A percentile compares a stretch with the other conserved stretches of the same genome.
Evolutionary conservation across 495 filamentous ascomycete genomes (phyloP).

Genomic region (Lasiosphaeria ovina): DNA sequence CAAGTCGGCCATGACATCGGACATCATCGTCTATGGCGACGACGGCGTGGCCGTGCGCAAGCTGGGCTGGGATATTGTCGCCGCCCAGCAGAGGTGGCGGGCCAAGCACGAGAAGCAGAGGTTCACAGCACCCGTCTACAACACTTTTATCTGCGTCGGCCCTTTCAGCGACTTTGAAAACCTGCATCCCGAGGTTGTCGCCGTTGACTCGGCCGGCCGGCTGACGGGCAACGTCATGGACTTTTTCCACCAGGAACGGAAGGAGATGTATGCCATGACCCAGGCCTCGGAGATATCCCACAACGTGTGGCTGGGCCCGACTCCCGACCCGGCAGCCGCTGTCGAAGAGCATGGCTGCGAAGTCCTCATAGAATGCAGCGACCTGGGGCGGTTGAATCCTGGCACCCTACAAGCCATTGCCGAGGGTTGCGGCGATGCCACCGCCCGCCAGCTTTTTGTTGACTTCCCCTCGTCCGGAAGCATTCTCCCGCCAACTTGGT

Average conservation of each 20-base stretch:
- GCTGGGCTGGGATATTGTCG: constrained; percentile 67
- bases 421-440: constrained; percentile 38
- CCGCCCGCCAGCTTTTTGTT: constrained; percentile 47
- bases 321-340: constrained; percentile 59
- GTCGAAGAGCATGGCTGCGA: constrained; percentile 56
- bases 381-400: constrained; percentile 68
- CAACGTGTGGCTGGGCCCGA: constrained; percentile 90
- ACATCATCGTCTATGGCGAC: constrained; percentile 89
- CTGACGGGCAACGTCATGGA: constrained; percentile 80
- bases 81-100: constrained; percentile 74
- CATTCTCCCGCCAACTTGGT: constrained; percentile 77
- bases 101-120: constrained; percentile 55
- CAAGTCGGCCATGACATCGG: constrained; percentile 83
- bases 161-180: constrained; percentile 73
- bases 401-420: constrained; percentile 49
- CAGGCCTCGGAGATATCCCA: constrained; percentile 78
- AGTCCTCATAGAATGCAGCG: constrained; percentile 80
- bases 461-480: constrained; percentile 94
- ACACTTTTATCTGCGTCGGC: constrained; percentile 74
- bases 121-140: constrained; percentile 62
- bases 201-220: constrained; percentile 69
- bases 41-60: constrained; percentile 60
- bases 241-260: constrained; percentile 84
- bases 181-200: constrained; percentile 65
- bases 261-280: constrained; percentile 93